A percentile compares a stretch with the other conserved stretches of the same genome.
phyloP scores from a whole-genome alignment of 768 basidiomycete species.

The Coprinellus aureogranulatus region DNA sequence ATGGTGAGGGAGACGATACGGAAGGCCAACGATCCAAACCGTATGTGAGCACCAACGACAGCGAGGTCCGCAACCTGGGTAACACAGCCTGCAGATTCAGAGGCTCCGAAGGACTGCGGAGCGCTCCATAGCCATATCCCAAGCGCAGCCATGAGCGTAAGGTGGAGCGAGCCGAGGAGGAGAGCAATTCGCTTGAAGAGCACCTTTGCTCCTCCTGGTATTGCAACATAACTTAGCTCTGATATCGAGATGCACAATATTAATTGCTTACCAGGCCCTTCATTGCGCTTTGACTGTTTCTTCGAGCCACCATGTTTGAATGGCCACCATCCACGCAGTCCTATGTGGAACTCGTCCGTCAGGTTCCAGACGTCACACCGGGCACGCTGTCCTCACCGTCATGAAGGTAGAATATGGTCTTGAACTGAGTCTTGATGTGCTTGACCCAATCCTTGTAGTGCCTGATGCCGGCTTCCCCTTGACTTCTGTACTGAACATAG shows the following conservation, averaged over 20 bases:
- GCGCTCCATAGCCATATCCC: conserved; percentile 21
- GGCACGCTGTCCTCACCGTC: background rate
- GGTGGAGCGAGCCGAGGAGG: conserved; percentile 17
- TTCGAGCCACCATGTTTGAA: too few species aligned
- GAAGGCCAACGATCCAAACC: background rate
- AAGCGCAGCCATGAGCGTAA: conserved; percentile 17
- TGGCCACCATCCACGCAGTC: too few species aligned
- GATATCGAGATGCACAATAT: too few species aligned
- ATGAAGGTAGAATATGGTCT: background rate
- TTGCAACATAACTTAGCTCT: too few species aligned
- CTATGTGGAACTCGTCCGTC: too few species aligned
- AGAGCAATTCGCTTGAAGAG: too few species aligned
- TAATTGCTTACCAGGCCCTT: too few species aligned
- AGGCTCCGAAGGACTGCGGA: conserved; percentile 11
- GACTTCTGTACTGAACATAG: conserved; percentile 5
- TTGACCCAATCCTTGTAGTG: too few species aligned
- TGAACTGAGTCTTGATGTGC: background rate
- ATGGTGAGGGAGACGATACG: conserved; percentile 15
- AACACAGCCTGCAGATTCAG: background rate
- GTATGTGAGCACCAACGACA: background rate
- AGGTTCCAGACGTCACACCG: too few species aligned
- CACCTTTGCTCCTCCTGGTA: too few species aligned
- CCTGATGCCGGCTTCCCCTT: background rate
- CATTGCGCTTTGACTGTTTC: too few species aligned
- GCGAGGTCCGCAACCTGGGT: background rate